Percentiles rank a stretch among this genome's conserved stretches.
Conservation (phyloP, 192 early-diverging fungal species). For the Paraglomus occultum region DNA sequence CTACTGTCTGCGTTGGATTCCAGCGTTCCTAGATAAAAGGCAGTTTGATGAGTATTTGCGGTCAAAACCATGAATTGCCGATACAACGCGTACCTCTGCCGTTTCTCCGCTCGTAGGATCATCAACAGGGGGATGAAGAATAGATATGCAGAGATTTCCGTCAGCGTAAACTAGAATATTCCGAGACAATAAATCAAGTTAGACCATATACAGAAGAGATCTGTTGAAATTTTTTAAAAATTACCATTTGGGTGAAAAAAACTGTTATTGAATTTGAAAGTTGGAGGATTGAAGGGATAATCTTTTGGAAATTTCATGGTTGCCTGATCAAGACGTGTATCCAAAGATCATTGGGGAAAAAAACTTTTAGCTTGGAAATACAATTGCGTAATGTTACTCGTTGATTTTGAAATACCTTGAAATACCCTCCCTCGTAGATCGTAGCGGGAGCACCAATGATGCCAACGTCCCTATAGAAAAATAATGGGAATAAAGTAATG, state of each 20-base stretch:
- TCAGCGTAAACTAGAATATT: slow-evolving; percentile 71
- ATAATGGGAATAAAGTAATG: neutral
- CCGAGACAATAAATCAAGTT: slow-evolving; percentile 3
- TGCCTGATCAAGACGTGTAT: slow-evolving; percentile 45
- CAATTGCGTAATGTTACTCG: neutral
- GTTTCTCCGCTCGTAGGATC: slow-evolving; percentile 82
- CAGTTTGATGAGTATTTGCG: neutral
- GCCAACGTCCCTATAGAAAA: slow-evolving; percentile 41
- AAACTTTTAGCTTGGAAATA: neutral
- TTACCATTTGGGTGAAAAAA: slow-evolving; percentile 91
- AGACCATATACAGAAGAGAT: slow-evolving; percentile 26
- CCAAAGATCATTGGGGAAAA: neutral
- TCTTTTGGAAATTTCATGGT: slow-evolving; percentile 81
- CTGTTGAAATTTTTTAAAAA: neutral
- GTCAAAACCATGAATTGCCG: neutral
- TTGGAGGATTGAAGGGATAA: slow-evolving; percentile 91
- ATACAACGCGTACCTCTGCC: slow-evolving; percentile 48
- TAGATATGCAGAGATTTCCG: slow-evolving; percentile 93
- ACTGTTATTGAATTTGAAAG: slow-evolving; percentile 84
- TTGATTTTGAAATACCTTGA: slow-evolving; percentile 36
- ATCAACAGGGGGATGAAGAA: slow-evolving; percentile 92
- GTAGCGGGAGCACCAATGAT: slow-evolving; percentile 48
- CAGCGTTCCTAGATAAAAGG: slow-evolving; percentile 59
- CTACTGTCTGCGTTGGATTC: slow-evolving; percentile 70
- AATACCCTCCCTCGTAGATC: slow-evolving; percentile 51